Percentiles rank a stretch among this genome's conserved stretches.
These are phyloP conservation scores for Eimeria zaria DNA, from an alignment of 169 alveolate species.

Conservation along the genomic window DNA sequence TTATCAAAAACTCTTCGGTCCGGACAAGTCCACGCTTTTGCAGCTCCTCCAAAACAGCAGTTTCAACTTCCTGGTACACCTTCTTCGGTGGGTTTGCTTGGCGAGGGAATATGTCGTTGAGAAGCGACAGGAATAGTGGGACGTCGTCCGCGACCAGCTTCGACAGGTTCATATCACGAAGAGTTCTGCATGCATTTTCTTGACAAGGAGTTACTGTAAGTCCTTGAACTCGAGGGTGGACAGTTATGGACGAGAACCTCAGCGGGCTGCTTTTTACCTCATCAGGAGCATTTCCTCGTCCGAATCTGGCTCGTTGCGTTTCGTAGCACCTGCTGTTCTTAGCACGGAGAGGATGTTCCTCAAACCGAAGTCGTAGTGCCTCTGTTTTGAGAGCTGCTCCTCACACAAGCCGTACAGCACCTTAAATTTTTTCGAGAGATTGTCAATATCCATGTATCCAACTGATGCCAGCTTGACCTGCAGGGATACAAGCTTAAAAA, in stretches of 20 bases:
- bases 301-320: constrained; percentile 93
- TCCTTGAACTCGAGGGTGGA: background rate
- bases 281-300: constrained; percentile 95
- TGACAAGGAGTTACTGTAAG: constrained; percentile 86
- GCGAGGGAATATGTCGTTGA: constrained; percentile 98
- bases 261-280: constrained; percentile 54
- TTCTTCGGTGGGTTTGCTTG: constrained; percentile 96
- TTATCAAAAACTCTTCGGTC: constrained; percentile 90
- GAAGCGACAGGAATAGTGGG: constrained; percentile 96
- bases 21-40: constrained; percentile 84
- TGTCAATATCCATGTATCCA: constrained; percentile 94
- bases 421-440: constrained; percentile 97
- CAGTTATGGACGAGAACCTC: too few species aligned
- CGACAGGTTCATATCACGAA: constrained; percentile 98
- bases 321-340: constrained; percentile 97
- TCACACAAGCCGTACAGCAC: constrained; percentile 97
- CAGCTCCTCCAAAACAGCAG: constrained; percentile 84
- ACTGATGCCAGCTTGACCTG: constrained; percentile 97
- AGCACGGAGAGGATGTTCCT: constrained; percentile 97
- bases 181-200: constrained; percentile 92
- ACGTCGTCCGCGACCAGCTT: constrained; percentile 98
- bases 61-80: constrained; percentile 95
- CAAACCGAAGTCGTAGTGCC: constrained; percentile 98
- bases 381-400: constrained; percentile 97
- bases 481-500: background rate